These are phyloP conservation scores for Eucalyptus sp. DNA, from an alignment of 345 rosid genomes.

Conservation along the genomic window DNA sequence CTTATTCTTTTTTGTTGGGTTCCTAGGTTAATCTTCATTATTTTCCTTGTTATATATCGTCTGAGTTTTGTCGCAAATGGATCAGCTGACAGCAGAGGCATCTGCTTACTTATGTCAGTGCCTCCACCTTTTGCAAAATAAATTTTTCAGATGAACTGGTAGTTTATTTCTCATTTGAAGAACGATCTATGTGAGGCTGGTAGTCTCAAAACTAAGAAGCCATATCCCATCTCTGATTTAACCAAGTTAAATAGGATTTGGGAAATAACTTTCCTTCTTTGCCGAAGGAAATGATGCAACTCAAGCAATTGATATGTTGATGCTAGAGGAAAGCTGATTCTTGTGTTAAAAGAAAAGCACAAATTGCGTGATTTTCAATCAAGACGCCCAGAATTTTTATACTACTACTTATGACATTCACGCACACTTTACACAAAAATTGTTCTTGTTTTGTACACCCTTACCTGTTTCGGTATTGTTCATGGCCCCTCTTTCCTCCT, in stretches of 20 bases:
- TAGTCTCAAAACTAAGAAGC: neutral
- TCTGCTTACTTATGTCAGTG: neutral
- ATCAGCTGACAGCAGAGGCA: neutral
- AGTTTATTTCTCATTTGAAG: neutral
- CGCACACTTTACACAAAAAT: neutral
- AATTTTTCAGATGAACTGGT: neutral
- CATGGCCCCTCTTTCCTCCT: neutral
- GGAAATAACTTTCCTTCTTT: neutral
- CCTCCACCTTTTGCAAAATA: neutral
- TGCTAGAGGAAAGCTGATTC: neutral
- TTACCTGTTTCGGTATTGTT: neutral
- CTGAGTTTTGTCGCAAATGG: neutral
- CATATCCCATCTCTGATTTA: neutral
- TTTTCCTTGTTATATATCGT: neutral
- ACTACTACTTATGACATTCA: neutral
- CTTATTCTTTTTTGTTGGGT: neutral
- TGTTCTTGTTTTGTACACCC: neutral
- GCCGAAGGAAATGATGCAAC: neutral
- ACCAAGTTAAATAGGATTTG: neutral
- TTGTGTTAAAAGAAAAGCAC: neutral
- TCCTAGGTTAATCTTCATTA: neutral
- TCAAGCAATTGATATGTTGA: neutral
- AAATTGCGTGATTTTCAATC: neutral
- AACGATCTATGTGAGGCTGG: neutral
- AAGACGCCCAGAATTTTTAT: neutral